These are phyloP conservation scores for Colletotrichum orchidophilum DNA, from an alignment of 2,329 filamentous ascomycete species.

Conservation along the genomic window DNA sequence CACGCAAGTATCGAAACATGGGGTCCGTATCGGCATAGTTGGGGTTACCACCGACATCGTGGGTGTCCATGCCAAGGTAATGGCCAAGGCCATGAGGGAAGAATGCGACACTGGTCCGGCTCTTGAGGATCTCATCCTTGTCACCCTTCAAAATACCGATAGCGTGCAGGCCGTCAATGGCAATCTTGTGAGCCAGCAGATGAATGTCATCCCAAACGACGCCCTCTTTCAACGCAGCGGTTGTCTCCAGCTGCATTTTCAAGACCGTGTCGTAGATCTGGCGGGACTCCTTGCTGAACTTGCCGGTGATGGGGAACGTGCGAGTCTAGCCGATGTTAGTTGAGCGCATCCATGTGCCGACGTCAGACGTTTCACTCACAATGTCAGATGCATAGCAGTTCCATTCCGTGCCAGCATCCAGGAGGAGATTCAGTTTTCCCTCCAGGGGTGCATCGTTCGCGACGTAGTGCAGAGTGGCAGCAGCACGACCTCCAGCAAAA, in stretches of 20 bases:
- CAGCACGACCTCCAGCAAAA: slow-evolving; percentile 81
- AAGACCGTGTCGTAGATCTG: slow-evolving; percentile 86
- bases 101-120: slow-evolving; percentile 86
- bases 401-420: slow-evolving; percentile 86
- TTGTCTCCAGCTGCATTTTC: slow-evolving; percentile 85
- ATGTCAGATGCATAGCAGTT: slow-evolving; percentile 77
- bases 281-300: slow-evolving; percentile 74
- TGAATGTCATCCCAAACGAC: slow-evolving; percentile 86
- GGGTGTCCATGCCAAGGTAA: slow-evolving; percentile 91
- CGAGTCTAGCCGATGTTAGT: slow-evolving; percentile 71
- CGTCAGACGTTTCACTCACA: slow-evolving; percentile 37
- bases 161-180: slow-evolving; percentile 79
- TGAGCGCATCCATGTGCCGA: neutral
- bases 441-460: slow-evolving; percentile 77
- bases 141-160: slow-evolving; percentile 79
- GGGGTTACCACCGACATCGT: slow-evolving; percentile 83
- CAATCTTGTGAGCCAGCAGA: slow-evolving; percentile 79
- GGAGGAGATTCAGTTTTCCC: slow-evolving; percentile 80
- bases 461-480: slow-evolving; percentile 88
- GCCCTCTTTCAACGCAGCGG: slow-evolving; percentile 76
- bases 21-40: slow-evolving; percentile 82
- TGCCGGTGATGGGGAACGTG: slow-evolving; percentile 83
- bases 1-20: slow-evolving; percentile 87
- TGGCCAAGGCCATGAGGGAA: slow-evolving; percentile 93
- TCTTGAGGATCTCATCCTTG: slow-evolving; percentile 77